Evolutionary conservation across 2,329 filamentous ascomycete genomes (phyloP), one percentile per base, ranked within the genome.

Genomic region (Alternaria longipes): DNA sequence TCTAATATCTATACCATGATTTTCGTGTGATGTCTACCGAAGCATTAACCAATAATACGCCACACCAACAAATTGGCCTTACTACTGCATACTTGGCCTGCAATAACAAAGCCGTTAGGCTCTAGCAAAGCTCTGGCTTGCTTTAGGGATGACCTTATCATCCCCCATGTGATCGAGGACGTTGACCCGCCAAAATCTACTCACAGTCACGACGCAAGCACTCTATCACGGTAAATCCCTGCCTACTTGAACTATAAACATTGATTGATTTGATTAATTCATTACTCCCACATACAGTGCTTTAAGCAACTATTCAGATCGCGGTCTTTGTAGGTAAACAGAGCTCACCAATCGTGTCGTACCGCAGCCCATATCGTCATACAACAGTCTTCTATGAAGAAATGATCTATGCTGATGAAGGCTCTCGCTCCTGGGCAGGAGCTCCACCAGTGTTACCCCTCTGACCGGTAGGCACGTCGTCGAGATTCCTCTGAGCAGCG

Each of bases 401-500:
- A 7, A 5, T 1, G 1, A 36, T n/a, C 32, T 50, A 50, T 36
- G 40, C 20, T 26, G 57, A 45, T 22, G 28, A 55, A 16, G 79
- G 78, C 56, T 73, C 56, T 56, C 70, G 71, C 47, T 81, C 78
- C 71, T 81, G 57, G 14, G 79, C 80, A 7, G 66, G 20, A 5
- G 68, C 62, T 0, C 69, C 73, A 9, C 74, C 77, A 34, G 66
- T 58, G 20, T 72, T 75, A 11, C 78, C 74, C 49, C 79, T 68
- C 54, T 66, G 62, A 20, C 78, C 77, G 6, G 72, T 70, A 6
- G 74, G 75, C 34, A 77, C 74, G 54, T 80, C 74, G 49, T 74
- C 74, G 62, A 80, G 55, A 20, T 77, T 80, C 54, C 80, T 74
- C 72, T 80, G 80, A 38, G 63, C 60, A 2, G 75, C 75, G 59